Evolutionary conservation across 495 filamentous ascomycete genomes (phyloP), one percentile per base, ranked within the genome.

Genomic region (Apiosordaria backusii): DNA sequence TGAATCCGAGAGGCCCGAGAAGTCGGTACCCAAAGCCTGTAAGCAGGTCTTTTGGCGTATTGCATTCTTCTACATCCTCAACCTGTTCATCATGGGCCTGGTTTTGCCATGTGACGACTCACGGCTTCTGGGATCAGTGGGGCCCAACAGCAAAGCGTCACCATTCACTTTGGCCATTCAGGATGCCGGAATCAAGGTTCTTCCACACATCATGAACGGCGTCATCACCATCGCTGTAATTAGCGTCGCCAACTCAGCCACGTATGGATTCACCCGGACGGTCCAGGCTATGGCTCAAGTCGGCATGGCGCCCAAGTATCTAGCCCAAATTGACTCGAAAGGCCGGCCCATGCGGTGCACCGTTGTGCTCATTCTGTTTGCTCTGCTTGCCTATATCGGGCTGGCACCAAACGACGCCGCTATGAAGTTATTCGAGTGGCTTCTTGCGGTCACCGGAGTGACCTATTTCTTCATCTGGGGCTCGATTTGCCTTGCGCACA

Each of bases 41-140:
- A 88, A 88, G 54, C 86, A 91, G 63, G 91, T 92, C 63, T 94
- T 96, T 77, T 93, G 90, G 82, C 90, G 92, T 60, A 91, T 97
- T 72, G 74, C 89, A 62, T 85, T 96, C 79, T 96, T 97, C 82
- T 96, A 96, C 77, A 77, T 88, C 57, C 69, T 89, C 58, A 84
- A 82, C 58, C 78, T 89, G 22, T 83, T 88, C 73, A 75, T 89
- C 60, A 73, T 89, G 26, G 87, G 87, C 35, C 77, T 90, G 55
- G 77, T 89, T 61, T 71, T 84, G 9, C 71, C 65, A 1, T 70
- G 68, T 7, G 55, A 70, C 63, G 76, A 83, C 70, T 84, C 83
- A 1, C 45, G 76, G 66, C 68, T 78, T 52, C 67, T 82, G 67
- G 9, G 65, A 59, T 62, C 79, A 72, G 84, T 86, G 1, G 70